Evolutionary conservation across 768 basidiomycete species (phyloP).

Genomic region (Agrocybe chaxingu): DNA sequence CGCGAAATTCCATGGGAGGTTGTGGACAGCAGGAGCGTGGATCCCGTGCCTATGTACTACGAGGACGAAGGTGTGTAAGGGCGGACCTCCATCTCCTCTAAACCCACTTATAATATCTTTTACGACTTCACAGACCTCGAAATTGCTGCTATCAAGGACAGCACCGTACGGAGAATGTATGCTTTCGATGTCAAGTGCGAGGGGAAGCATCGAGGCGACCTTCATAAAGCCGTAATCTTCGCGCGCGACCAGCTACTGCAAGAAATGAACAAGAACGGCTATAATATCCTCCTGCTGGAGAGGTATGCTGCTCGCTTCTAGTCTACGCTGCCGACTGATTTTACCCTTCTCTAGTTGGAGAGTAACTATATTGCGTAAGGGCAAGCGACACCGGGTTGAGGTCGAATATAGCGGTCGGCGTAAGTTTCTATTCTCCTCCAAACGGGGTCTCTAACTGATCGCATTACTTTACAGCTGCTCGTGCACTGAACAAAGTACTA

Average conservation of each 20-base stretch:
- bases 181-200: slow-evolving; percentile 53
- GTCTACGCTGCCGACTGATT: slow-evolving; percentile 5
- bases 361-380: slow-evolving; percentile 61
- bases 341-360: slow-evolving; percentile 49
- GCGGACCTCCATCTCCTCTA: not conserved
- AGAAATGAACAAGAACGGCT: slow-evolving; percentile 51
- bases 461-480: slow-evolving; percentile 41
- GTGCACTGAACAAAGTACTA: slow-evolving; percentile 46
- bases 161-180: slow-evolving; percentile 57
- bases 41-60: slow-evolving; percentile 62
- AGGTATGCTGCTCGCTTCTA: slow-evolving; percentile 39
- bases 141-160: slow-evolving; percentile 48
- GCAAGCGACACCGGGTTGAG: slow-evolving; percentile 61
- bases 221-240: slow-evolving; percentile 54
- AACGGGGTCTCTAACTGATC: slow-evolving; percentile 8
- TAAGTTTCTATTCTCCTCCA: slow-evolving; percentile 22
- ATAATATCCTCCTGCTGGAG: slow-evolving; percentile 64
- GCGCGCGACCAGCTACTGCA: slow-evolving; percentile 62
- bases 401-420: slow-evolving; percentile 68
- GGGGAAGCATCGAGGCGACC: slow-evolving; percentile 39
- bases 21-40: slow-evolving; percentile 60
- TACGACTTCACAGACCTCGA: slow-evolving; percentile 47
- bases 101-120: slow-evolving; percentile 1
- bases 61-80: slow-evolving; percentile 53
- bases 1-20: slow-evolving; percentile 76